Evolutionary conservation across 805 yeast species (phyloP), one percentile per base, ranked within the genome.

Genomic region (Yamadazyma phyllophila): DNA sequence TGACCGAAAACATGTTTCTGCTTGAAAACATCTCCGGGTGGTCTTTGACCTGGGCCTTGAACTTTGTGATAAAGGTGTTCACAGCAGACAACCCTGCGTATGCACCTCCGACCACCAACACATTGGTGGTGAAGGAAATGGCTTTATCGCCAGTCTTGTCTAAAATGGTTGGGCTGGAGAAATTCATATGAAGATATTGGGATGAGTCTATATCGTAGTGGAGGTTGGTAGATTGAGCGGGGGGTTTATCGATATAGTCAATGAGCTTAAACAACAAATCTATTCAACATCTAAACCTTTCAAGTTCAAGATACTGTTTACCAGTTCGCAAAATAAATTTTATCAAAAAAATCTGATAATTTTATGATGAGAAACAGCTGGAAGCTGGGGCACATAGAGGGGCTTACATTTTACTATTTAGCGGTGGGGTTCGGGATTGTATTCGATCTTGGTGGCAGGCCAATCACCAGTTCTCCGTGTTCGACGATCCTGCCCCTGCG

Each of bases 31-130:
- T 15, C 14, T 35, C 37, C 1, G 49, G 41, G 24, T 15, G 9
- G 5, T 33, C 37, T n/a, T 32, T 26, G 6, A 30, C 24, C 36
- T 43, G 46, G 26, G 53, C 53, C 14, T 41, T 47, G 35, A 65
- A 55, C 24, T 64, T 63, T 30, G 52, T 55, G 39, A 61, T 55
- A 41, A 69, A 52, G 7, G 66, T 57, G 33, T 57, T 60, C 5
- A 69, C 47, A 1, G 73, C 66, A 12, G 73, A 57, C 17, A 70
- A 55, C 2, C 76, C 76, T n/a, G 69, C 62, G 48, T 65, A 71
- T 0, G 74, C 63, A 1, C 76, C 75, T 1, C 75, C 76, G n/a
- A 69, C 63, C 6, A 70, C 59, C 32, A 70, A 57, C 5, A 71
- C 59, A 46, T 69, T 66, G 17, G 73, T 63, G 31, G 60, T 56